These are phyloP conservation scores for Lachnellula arida DNA, from an alignment of 2,329 filamentous ascomycete species.

Conservation along the genomic window DNA sequence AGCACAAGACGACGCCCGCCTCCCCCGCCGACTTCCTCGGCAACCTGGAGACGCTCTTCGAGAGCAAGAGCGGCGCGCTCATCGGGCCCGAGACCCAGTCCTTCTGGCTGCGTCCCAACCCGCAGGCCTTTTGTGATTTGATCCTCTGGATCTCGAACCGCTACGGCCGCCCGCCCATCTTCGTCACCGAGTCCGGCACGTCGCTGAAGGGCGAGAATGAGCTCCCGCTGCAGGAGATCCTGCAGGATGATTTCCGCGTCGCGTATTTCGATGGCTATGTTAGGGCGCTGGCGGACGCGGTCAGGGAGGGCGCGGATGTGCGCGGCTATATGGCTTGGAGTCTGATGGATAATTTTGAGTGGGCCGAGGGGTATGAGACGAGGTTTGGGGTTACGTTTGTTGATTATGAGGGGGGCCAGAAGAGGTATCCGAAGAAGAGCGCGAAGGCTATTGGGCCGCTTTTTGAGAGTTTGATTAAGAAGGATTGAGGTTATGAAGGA, in stretches of 20 bases:
- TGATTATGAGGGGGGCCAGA: slow-evolving; percentile 76
- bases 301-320: slow-evolving; percentile 72
- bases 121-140: slow-evolving; percentile 71
- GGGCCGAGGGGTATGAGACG: slow-evolving; percentile 81
- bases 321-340: slow-evolving; percentile 82
- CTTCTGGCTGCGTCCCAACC: slow-evolving; percentile 72
- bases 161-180: slow-evolving; percentile 72
- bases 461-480: slow-evolving; percentile 67
- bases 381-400: slow-evolving; percentile 81
- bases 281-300: slow-evolving; percentile 68
- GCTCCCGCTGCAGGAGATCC: slow-evolving; percentile 61
- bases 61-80: slow-evolving; percentile 65
- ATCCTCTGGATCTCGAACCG: slow-evolving; percentile 73
- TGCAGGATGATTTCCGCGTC: slow-evolving; percentile 77
- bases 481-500: slow-evolving; percentile 35
- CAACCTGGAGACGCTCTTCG: slow-evolving; percentile 67
- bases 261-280: slow-evolving; percentile 78
- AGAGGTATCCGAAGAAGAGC: slow-evolving; percentile 79
- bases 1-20: slow-evolving; percentile 59
- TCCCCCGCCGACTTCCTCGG: slow-evolving; percentile 65
- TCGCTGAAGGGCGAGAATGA: slow-evolving; percentile 80
- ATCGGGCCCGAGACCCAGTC: slow-evolving; percentile 82
- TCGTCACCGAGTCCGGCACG: slow-evolving; percentile 86
- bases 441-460: slow-evolving; percentile 65
- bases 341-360: slow-evolving; percentile 60